Conservation (phyloP, 805 yeast species). For the Saturnispora serradocipensis region DNA sequence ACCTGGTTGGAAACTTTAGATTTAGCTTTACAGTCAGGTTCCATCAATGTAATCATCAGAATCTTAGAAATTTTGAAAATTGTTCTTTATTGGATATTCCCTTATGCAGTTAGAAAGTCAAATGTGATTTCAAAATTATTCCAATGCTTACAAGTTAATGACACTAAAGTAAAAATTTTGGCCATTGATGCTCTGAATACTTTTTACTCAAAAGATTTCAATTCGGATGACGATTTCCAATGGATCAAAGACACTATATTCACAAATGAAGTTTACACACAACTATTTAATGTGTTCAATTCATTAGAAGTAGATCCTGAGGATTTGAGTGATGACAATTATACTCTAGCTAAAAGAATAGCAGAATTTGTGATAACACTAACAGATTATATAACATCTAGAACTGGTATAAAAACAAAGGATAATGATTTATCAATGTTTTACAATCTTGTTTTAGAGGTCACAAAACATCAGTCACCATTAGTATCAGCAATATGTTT, state of each 20-base stretch:
- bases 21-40: slow-evolving; percentile 31
- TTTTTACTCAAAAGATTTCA: slow-evolving; percentile 71
- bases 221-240: slow-evolving; percentile 58
- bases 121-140: slow-evolving; percentile 59
- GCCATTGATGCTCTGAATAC: slow-evolving; percentile 90
- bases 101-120: slow-evolving; percentile 58
- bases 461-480: slow-evolving; percentile 76
- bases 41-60: slow-evolving; percentile 36
- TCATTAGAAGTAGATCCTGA: slow-evolving; percentile 54
- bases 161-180: slow-evolving; percentile 63
- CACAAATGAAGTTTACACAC: slow-evolving; percentile 59
- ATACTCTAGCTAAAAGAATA: slow-evolving; percentile 76
- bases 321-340: slow-evolving; percentile 61
- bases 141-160: slow-evolving; percentile 43
- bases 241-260: slow-evolving; percentile 74
- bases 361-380: slow-evolving; percentile 89
- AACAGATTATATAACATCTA: slow-evolving; percentile 56
- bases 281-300: slow-evolving; percentile 55
- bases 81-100: slow-evolving; percentile 85
- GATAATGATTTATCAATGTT: slow-evolving; percentile 58
- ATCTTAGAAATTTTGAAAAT: slow-evolving; percentile 78
- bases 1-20: slow-evolving; percentile 56
- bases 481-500: slow-evolving; percentile 85
- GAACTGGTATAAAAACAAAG: slow-evolving; percentile 28
- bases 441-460: slow-evolving; percentile 63